phyloP scores from a whole-genome alignment of 345 rosid species.

The Syzygium aqueum region DNA sequence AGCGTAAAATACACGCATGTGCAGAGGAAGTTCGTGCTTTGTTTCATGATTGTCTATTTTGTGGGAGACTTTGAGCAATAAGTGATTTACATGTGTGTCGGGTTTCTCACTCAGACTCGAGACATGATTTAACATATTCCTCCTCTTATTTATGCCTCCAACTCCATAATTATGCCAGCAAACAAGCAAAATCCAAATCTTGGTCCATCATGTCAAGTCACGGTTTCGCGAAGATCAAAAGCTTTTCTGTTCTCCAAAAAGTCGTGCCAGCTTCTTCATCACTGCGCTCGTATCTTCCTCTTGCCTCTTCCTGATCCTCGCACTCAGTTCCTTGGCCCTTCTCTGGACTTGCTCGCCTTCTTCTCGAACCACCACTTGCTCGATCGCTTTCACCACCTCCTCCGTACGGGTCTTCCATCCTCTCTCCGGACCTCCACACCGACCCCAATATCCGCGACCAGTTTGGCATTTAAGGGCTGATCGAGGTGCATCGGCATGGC shows the following conservation, averaged over 20 bases:
- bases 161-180: background rate
- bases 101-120: no score
- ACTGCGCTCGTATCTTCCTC: conserved; percentile 14
- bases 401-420: conserved; percentile 3
- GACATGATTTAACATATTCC: background rate
- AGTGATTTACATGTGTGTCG: no score
- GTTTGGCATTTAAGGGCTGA: conserved; percentile 16
- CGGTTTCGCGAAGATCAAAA: background rate
- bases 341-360: conserved; percentile 2
- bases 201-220: background rate
- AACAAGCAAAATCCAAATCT: background rate
- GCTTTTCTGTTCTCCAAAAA: background rate
- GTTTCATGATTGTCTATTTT: no score
- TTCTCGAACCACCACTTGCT: conserved; percentile 5
- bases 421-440: conserved; percentile 10
- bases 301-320: conserved; percentile 7
- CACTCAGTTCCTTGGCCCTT: conserved; percentile 17
- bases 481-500: conserved; percentile 26
- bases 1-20: no score
- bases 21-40: no score
- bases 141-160: background rate
- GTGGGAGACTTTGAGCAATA: no score
- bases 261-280: conserved; percentile 5
- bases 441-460: conserved; percentile 17
- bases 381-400: conserved; percentile 5